Percentiles rank a stretch among this genome's conserved stretches.
Evolutionary conservation across 805 yeast genomes (phyloP).

Genomic region (Ogataea methanolica): DNA sequence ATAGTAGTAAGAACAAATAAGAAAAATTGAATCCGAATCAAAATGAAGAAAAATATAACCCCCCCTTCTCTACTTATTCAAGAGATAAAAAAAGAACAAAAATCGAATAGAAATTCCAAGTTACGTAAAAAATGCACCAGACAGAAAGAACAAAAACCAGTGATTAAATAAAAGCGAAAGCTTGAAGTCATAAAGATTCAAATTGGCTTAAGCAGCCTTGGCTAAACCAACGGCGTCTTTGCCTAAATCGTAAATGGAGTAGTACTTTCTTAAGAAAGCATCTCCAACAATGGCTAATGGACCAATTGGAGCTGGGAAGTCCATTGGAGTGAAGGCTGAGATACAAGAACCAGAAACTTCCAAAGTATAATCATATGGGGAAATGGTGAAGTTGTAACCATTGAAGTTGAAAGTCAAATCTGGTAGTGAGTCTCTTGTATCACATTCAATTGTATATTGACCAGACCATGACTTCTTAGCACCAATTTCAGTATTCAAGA

Average conservation of each 20-base stretch:
- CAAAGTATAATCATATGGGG: conserved; percentile 87
- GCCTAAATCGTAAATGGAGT: conserved; percentile 89
- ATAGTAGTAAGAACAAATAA: too few relatives aligned
- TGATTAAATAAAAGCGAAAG: too few relatives aligned
- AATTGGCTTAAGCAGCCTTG: conserved; percentile 44
- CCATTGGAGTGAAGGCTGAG: conserved; percentile 96
- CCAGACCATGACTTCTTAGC: conserved; percentile 98
- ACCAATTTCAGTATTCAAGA: conserved; percentile 91
- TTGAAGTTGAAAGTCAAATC: conserved; percentile 86
- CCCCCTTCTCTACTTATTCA: too few relatives aligned
- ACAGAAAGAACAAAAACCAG: too few relatives aligned
- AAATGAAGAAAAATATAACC: too few relatives aligned
- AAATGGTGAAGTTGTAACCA: conserved; percentile 87
- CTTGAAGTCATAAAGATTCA: too few relatives aligned
- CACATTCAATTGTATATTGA: conserved; percentile 93
- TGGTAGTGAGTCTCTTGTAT: conserved; percentile 74
- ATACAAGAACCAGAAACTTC: conserved; percentile 95
- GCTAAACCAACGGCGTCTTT: conserved; percentile 95
- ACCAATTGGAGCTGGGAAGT: conserved; percentile 95
- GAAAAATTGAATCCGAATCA: too few relatives aligned
- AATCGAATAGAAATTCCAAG: too few relatives aligned
- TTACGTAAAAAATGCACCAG: too few relatives aligned
- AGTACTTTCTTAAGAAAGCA: conserved; percentile 92
- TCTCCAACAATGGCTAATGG: conserved; percentile 96
- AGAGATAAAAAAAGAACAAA: too few relatives aligned